A percentile compares a stretch with the other conserved stretches of the same genome.
These are phyloP conservation scores for Nannochloropsis salina DNA, from an alignment of 108 stramenopile species.

Conservation along the genomic window DNA sequence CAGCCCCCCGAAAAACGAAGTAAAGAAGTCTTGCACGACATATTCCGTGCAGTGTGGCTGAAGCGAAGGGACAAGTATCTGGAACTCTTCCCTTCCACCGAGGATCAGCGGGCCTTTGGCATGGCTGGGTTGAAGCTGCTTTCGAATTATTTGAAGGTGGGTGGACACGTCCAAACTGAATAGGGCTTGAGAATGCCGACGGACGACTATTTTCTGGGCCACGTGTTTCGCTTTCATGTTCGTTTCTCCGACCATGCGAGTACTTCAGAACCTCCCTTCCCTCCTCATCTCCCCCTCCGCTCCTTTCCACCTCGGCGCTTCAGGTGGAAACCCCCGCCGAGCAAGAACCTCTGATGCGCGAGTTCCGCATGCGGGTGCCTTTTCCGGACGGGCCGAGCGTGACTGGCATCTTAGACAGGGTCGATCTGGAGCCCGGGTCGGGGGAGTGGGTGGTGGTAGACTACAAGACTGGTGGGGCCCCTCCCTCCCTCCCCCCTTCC, in stretches of 20 bases:
- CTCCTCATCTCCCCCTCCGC: background rate
- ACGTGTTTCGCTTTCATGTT: no score
- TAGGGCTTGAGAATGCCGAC: no score
- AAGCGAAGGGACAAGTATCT: background rate
- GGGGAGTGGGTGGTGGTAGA: background rate
- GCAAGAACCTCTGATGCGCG: background rate
- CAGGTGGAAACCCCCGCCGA: slow-evolving; percentile 9
- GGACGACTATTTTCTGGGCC: no score
- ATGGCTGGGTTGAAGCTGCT: background rate
- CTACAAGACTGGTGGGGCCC: background rate
- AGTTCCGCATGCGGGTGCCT: background rate
- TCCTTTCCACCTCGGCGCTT: background rate
- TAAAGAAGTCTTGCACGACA: background rate
- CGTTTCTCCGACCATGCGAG: no score
- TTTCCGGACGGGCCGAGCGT: background rate
- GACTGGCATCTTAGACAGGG: background rate
- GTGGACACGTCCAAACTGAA: background rate
- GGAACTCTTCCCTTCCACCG: background rate
- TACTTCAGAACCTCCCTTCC: background rate
- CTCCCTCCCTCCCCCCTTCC: no score
- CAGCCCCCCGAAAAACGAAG: background rate
- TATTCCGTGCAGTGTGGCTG: background rate
- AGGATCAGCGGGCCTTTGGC: slow-evolving; percentile 15
- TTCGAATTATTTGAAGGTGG: background rate
- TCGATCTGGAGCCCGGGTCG: background rate